A percentile compares a stretch with the other conserved stretches of the same genome.
Conservation (phyloP, 805 yeast species). For the Tetrapisispora namnaoensis region DNA sequence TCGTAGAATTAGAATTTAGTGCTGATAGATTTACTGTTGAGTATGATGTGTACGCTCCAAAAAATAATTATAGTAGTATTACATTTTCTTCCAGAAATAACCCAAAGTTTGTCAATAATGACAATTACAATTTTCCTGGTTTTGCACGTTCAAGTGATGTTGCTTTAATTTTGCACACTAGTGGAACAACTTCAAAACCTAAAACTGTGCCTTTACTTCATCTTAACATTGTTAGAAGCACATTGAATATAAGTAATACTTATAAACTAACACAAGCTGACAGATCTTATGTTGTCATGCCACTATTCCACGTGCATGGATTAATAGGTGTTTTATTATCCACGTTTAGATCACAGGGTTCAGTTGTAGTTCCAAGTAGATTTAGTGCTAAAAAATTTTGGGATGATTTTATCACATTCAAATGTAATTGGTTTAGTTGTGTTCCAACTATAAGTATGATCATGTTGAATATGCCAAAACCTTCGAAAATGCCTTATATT, state of each 20-base stretch:
- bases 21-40: slow-evolving; percentile 34
- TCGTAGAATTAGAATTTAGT: slow-evolving; percentile 46
- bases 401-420: slow-evolving; percentile 40
- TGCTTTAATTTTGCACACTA: slow-evolving; percentile 60
- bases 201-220: slow-evolving; percentile 68
- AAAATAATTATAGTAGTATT: slow-evolving; percentile 18
- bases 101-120: slow-evolving; percentile 27
- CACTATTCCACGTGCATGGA: slow-evolving; percentile 71
- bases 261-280: slow-evolving; percentile 43
- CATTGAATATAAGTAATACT: slow-evolving; percentile 48
- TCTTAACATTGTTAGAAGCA: slow-evolving; percentile 49
- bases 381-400: slow-evolving; percentile 57
- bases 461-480: slow-evolving; percentile 42
- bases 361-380: slow-evolving; percentile 49
- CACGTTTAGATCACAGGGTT: slow-evolving; percentile 50
- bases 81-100: slow-evolving; percentile 19
- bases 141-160: slow-evolving; percentile 40
- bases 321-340: slow-evolving; percentile 55
- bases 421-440: slow-evolving; percentile 65
- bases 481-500: slow-evolving; percentile 42
- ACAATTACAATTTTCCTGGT: slow-evolving; percentile 31
- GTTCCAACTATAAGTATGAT: slow-evolving; percentile 72
- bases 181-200: slow-evolving; percentile 71
- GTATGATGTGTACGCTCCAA: slow-evolving; percentile 27
- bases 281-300: slow-evolving; percentile 60